These are phyloP conservation scores for Camillea tinctor DNA, from an alignment of 2,329 filamentous ascomycete species.

Conservation along the genomic window DNA sequence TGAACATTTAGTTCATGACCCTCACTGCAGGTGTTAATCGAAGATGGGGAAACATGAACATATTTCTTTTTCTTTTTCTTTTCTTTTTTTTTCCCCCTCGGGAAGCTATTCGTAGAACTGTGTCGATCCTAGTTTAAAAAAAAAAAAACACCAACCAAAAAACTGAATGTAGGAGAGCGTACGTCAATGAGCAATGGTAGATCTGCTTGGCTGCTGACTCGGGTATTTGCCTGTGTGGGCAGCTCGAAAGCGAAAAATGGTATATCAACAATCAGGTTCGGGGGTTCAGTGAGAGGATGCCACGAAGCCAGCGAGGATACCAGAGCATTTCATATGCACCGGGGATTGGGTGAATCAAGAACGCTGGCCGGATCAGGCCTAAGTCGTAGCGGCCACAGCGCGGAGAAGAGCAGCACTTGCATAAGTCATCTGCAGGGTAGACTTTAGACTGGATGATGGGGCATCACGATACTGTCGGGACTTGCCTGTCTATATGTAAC, in stretches of 20 bases:
- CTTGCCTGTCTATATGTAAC: constrained; percentile 17
- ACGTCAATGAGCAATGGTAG: constrained; percentile 7
- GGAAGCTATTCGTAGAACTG: neutral
- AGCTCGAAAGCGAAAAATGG: constrained; percentile 8
- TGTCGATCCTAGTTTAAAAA: constrained; percentile 10
- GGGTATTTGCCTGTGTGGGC: constrained; percentile 23
- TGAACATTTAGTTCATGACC: neutral
- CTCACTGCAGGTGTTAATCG: neutral
- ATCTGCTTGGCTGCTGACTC: constrained; percentile 16
- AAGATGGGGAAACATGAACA: neutral
- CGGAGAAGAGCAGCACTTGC: constrained; percentile 29
- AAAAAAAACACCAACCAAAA: constrained; percentile 15
- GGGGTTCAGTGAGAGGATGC: constrained; percentile 32
- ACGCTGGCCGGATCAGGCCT: constrained; percentile 28
- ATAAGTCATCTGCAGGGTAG: constrained; percentile 31
- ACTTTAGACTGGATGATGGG: constrained; percentile 21
- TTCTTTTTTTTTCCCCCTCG: neutral
- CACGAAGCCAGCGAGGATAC: constrained; percentile 31
- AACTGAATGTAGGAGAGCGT: constrained; percentile 3
- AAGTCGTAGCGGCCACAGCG: constrained; percentile 21
- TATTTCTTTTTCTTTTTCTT: neutral
- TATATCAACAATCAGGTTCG: constrained; percentile 15
- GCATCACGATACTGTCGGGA: constrained; percentile 14
- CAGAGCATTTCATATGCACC: constrained; percentile 27
- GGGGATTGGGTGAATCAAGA: constrained; percentile 28